Base-by-base conservation (phyloP, 2,329 filamentous ascomycete genomes). In the Xylariaceae sp. region DNA sequence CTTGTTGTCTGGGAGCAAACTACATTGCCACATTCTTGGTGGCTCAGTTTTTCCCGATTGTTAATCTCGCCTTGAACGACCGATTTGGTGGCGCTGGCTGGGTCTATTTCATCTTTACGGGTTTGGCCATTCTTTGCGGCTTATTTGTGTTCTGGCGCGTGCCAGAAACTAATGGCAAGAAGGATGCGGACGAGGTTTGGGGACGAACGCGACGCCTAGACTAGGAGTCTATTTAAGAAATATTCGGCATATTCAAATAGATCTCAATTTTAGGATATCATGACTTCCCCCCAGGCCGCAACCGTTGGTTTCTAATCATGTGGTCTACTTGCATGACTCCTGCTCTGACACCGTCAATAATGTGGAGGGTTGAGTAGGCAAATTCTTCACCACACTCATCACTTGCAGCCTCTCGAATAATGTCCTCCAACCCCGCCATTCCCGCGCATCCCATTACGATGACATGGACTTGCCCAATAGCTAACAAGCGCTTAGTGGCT, bases 61-160 rank as follows among this genome's bases (percentile, higher is more conserved):
- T 96, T 59, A 96, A 96, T 70, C 84, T 86, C 39, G 84, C 83
- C 3, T 76, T 97, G 48, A 93, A 88, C 67, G 71, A 75, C 0
- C 68, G 74, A 3, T 72, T 87, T 9, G 85, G 90, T 0, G 89
- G 88, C 0, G 83, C 87, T 3, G 93, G 94, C 1, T 90, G 88
- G 78, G 89, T 95, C 0, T 99, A 96, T 71, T 96, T 95, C 71
- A 81, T 96, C n/a, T 99, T 99, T 73, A 87, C 92, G 0, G 87
- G 73, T 0, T 76, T 96, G 58, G 92, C 92, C 0, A 78, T 80
- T 0, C 66, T 89, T 1, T 90, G 89, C 53, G 88, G 85, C 1
- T 58, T 82, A 0, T 96, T 97, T 71, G 87, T 97, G 21, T 79
- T 79, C 7, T 84, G 80, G 76, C 85, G 79, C 43, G 91, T 98